These are phyloP conservation scores for Arabis alpina DNA, from an alignment of 345 rosid genomes.

Conservation along the genomic window DNA sequence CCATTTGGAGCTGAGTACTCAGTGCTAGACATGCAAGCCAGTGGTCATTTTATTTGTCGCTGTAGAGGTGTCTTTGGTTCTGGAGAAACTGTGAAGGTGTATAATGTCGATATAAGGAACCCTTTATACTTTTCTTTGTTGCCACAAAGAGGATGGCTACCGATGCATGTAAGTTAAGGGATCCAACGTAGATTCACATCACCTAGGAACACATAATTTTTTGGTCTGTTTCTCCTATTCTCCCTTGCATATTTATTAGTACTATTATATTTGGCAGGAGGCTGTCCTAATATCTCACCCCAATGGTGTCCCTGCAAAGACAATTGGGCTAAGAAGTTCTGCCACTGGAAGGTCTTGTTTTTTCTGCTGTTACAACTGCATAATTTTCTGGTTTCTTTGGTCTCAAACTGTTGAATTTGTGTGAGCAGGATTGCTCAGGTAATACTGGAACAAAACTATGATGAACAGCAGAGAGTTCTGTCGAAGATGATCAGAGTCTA, in stretches of 20 bases:
- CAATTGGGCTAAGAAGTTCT: slow-evolving; percentile 79
- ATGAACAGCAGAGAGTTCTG: slow-evolving; percentile 57
- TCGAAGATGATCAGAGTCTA: slow-evolving; percentile 76
- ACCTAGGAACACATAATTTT: slow-evolving; percentile 10
- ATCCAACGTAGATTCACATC: slow-evolving; percentile 26
- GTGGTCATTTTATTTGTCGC: slow-evolving; percentile 65
- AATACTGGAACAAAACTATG: slow-evolving; percentile 81
- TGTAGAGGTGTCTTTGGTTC: slow-evolving; percentile 69
- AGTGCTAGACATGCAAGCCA: slow-evolving; percentile 69
- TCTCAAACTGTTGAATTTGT: slow-evolving; percentile 40
- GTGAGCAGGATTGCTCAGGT: slow-evolving; percentile 79
- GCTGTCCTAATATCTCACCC: slow-evolving; percentile 91
- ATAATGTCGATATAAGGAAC: slow-evolving; percentile 71
- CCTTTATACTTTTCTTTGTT: slow-evolving; percentile 75
- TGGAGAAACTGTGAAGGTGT: slow-evolving; percentile 73
- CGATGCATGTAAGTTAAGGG: slow-evolving; percentile 60
- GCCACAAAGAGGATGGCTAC: slow-evolving; percentile 91
- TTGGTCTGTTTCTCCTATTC: slow-evolving; percentile 18
- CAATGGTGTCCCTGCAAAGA: slow-evolving; percentile 69
- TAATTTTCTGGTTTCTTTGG: slow-evolving; percentile 12
- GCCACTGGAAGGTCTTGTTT: slow-evolving; percentile 79
- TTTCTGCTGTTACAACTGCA: slow-evolving; percentile 28
- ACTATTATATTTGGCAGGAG: slow-evolving; percentile 58
- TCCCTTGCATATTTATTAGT: slow-evolving; percentile 22
- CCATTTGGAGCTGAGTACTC: slow-evolving; percentile 87